Base-by-base conservation (phyloP, 2,329 filamentous ascomycete genomes). In the Bipolaris oryzae region DNA sequence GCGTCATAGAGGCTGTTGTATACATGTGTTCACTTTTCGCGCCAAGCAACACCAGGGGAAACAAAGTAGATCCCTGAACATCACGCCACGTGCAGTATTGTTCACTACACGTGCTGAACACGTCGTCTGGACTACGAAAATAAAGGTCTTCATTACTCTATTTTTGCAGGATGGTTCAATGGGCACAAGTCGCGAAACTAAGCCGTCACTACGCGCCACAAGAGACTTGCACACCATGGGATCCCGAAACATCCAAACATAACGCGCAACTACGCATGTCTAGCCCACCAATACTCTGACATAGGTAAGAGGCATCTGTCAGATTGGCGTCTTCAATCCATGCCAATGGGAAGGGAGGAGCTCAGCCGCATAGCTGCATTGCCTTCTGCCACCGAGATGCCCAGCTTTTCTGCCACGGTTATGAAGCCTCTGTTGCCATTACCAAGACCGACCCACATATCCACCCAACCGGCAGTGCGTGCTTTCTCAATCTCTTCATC, bases 381-480 rank as follows among this genome's bases (percentile, higher is more conserved):
- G 1, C 11, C 35, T 35, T 48, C 49, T 7, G 59, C 53, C 6
- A 58, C 35, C n/a, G 65, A 60, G 13, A 74, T 50, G 11, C 75
- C 76, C 23, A 81, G 57, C 57, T 64, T 75, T 58, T 77, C 71
- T 6, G 78, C 80, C n/a, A 77, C 74, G 7, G 72, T 69, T 6
- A 80, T 53, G 42, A 82, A 82, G 76, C 89, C 79, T 7, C 77
- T 80, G 45, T 84, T 78, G 1, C 58, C 63, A 55, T 80, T 77
- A 13, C 39, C 31, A 57, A 79, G 64, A 11, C 72, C 74, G 23
- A 89, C 62, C 69, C 76, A 76, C 18, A 80, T 52, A 74, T 91
- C 88, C 9, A 90, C 87, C 81, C 85, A 89, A 1, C 77, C 81
- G 55, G 81, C 84, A 18, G 82, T 80, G 50, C 82, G 80, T 38